A percentile compares a stretch with the other conserved stretches of the same genome.
These are phyloP conservation scores for Neofusicoccum ribis DNA, from an alignment of 2,329 filamentous ascomycete genomes.

Conservation along the genomic window DNA sequence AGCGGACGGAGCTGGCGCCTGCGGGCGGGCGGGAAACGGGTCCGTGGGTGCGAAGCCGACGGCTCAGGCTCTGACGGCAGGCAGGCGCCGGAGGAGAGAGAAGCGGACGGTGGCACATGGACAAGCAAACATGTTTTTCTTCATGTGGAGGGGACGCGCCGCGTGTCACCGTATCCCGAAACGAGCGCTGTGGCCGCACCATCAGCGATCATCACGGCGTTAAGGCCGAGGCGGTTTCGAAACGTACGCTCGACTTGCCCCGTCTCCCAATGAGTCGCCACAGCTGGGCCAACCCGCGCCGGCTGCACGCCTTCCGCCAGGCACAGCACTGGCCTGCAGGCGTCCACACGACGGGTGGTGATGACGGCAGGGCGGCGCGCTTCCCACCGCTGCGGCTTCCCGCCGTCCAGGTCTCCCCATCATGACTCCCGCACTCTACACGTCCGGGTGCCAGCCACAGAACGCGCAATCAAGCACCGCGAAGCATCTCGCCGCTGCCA, in stretches of 20 bases:
- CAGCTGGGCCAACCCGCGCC: background rate
- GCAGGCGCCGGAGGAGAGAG: background rate
- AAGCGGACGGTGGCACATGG: background rate
- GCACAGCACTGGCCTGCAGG: background rate
- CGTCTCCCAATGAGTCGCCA: background rate
- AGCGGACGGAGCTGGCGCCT: background rate
- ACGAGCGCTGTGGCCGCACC: background rate
- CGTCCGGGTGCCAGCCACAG: background rate
- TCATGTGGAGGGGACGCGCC: no score
- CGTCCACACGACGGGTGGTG: background rate
- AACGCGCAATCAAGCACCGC: constrained; percentile 4
- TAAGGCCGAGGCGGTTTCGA: constrained; percentile 5
- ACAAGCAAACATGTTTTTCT: background rate
- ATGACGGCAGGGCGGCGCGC: background rate
- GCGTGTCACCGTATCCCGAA: background rate
- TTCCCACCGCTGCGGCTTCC: background rate
- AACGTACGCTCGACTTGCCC: background rate
- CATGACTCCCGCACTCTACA: background rate
- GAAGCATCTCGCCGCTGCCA: background rate
- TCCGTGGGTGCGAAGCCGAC: background rate
- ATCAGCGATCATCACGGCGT: background rate
- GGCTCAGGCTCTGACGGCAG: background rate
- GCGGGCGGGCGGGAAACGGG: background rate
- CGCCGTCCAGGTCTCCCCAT: background rate
- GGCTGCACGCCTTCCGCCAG: background rate